A percentile compares a stretch with the other conserved stretches of the same genome.
These are phyloP conservation scores for Ormosia emarginata DNA, from an alignment of 306 rosid genomes.

Conservation along the genomic window DNA sequence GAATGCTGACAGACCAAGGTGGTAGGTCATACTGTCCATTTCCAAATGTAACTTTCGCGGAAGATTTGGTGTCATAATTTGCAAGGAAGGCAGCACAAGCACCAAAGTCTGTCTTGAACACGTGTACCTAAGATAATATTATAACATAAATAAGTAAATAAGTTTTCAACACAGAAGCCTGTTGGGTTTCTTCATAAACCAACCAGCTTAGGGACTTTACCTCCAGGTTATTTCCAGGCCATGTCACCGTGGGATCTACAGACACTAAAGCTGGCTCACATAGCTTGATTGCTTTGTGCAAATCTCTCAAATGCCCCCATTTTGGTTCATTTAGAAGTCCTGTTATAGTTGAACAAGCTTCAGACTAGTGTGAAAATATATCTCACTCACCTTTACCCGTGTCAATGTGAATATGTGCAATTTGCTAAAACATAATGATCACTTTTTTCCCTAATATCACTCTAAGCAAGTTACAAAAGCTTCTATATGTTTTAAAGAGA, in stretches of 20 bases:
- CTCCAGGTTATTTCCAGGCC: conserved; percentile 71
- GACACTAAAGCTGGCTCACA: conserved; percentile 71
- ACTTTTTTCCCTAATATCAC: background rate
- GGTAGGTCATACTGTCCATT: conserved; percentile 67
- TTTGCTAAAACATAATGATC: background rate
- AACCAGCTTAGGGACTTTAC: conserved; percentile 31
- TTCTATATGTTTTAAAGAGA: background rate
- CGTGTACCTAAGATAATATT: conserved; percentile 55
- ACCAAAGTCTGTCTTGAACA: conserved; percentile 52
- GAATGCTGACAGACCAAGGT: conserved; percentile 92
- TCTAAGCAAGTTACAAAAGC: background rate
- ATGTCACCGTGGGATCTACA: conserved; percentile 61
- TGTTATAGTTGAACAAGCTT: conserved; percentile 28
- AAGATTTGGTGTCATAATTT: conserved; percentile 55
- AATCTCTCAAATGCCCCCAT: conserved; percentile 88
- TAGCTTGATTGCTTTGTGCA: conserved; percentile 80
- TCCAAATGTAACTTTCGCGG: conserved; percentile 60
- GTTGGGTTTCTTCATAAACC: conserved; percentile 1
- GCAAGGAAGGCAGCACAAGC: conserved; percentile 85
- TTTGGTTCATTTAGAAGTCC: conserved; percentile 83
- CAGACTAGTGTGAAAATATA: background rate
- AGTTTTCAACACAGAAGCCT: conserved; percentile 7
- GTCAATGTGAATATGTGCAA: background rate
- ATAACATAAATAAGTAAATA: background rate
- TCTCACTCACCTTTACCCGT: background rate